Base-by-base conservation (phyloP, 495 filamentous ascomycete genomes). In the Tuber calosporum region DNA sequence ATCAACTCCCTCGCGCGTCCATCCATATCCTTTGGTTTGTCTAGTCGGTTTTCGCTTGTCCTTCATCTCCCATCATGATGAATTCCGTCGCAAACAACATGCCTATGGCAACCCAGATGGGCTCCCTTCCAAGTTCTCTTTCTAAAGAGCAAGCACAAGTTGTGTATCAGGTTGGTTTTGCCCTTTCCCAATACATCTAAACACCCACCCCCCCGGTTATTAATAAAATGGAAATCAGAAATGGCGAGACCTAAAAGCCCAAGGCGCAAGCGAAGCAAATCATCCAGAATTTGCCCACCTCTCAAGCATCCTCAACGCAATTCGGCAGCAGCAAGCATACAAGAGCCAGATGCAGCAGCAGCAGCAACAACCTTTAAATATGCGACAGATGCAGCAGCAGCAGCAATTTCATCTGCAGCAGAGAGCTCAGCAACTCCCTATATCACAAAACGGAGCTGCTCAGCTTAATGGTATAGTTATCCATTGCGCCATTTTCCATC, bases 251-350 rank as follows among this genome's bases (percentile, higher is more conserved):
- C 73, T 82, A 72, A 82, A 81, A 70, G 74, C 78, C 48, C 77
- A 77, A 72, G 80, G 80, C 42, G 68, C 66, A 58, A 81, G 74
- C 62, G 80, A 82, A 40, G 73, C 80, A 37, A 78, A 79, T 72
- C 53, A 62, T 5, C 80, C 80, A n/a, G 80, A 82, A 66, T 82
- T 82, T 74, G 77, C 77, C 34, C 80, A 81, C 13, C 68, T 82
- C 34, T 75, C 79, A 11, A 67, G 68, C 6, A 80, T 81, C 40
- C 26, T 81, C 41, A 79, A 78, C 67, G 72, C 74, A 15, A 69
- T 81, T 34, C 77, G 79, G 36, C 70, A 76, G 66, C 80, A 81
- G 41, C 77, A 77, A 30, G 68, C 69, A 19, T 78, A 78, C 40
- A 77, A 76, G 17, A 74, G 39, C 15, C 80, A 79, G 34, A 77